These are phyloP conservation scores for Pythium vanterpoolii DNA, from an alignment of 352 stramenopile species.

Conservation along the genomic window DNA sequence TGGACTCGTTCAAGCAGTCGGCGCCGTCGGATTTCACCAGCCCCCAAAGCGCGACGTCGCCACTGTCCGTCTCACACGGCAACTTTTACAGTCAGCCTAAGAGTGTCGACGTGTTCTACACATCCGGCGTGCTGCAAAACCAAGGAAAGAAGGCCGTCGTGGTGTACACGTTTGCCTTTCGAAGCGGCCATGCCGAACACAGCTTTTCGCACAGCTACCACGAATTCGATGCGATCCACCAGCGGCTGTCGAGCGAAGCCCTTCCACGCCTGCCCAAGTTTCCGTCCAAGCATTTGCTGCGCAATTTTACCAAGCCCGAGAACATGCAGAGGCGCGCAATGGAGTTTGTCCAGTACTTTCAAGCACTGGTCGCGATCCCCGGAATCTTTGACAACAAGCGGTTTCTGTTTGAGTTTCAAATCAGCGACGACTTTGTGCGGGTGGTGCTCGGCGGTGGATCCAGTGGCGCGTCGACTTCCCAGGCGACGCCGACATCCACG, in stretches of 20 bases:
- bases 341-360: constrained; percentile 73
- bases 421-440: constrained; percentile 43
- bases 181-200: constrained; percentile 34
- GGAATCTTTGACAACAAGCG: constrained; percentile 50
- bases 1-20: constrained; percentile 1
- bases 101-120: constrained; percentile 39
- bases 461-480: neutral
- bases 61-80: constrained; percentile 2
- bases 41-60: constrained; percentile 18
- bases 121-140: constrained; percentile 49
- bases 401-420: constrained; percentile 66
- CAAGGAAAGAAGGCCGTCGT: constrained; percentile 62
- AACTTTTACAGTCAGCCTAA: constrained; percentile 12
- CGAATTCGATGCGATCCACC: constrained; percentile 71
- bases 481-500: neutral
- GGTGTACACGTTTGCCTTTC: constrained; percentile 71
- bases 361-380: constrained; percentile 50
- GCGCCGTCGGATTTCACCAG: constrained; percentile 14
- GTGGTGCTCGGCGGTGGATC: constrained; percentile 23
- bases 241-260: constrained; percentile 36
- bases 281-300: constrained; percentile 67
- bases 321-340: constrained; percentile 85
- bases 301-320: constrained; percentile 79
- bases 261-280: constrained; percentile 58
- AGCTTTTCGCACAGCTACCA: constrained; percentile 62